These are phyloP conservation scores for Fusarium subglutinans DNA, from an alignment of 2,329 filamentous ascomycete species.

Conservation along the genomic window DNA sequence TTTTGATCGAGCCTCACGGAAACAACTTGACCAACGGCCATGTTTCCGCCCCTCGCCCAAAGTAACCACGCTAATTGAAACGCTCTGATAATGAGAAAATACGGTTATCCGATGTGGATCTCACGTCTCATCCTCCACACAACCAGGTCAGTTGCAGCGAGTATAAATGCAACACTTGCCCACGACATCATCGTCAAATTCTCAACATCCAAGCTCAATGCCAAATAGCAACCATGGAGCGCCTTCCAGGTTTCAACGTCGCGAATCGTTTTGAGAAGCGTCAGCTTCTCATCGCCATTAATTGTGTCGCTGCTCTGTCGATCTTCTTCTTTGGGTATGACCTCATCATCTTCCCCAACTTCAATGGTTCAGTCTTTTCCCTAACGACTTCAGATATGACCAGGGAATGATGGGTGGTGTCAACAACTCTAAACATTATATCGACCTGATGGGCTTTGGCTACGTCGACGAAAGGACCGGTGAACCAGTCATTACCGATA, in stretches of 20 bases:
- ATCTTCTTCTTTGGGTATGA: slow-evolving; percentile 42
- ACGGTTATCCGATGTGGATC: slow-evolving; percentile 10
- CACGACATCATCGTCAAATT: not conserved
- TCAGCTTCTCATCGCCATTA: slow-evolving; percentile 38
- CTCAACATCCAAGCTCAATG: not conserved
- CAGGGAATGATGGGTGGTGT: slow-evolving; percentile 40
- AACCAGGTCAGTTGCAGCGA: not conserved
- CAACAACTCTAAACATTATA: slow-evolving; percentile 30
- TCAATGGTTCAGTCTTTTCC: not conserved
- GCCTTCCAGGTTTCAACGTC: slow-evolving; percentile 29
- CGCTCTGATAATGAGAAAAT: not conserved
- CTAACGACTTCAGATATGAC: not conserved
- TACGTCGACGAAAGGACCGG: slow-evolving; percentile 31
- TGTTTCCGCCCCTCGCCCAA: slow-evolving; percentile 2
- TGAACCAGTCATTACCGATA: slow-evolving; percentile 30
- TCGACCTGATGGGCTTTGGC: slow-evolving; percentile 38
- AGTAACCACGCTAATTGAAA: not conserved
- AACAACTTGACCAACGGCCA: not conserved
- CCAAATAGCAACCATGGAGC: slow-evolving; percentile 10
- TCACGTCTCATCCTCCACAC: slow-evolving; percentile 7
- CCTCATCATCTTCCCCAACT: not conserved
- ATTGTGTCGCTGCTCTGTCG: slow-evolving; percentile 35
- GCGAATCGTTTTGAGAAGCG: slow-evolving; percentile 39
- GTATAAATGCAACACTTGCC: slow-evolving; percentile 20
- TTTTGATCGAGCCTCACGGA: slow-evolving; percentile 9